Base-by-base conservation (phyloP, 768 basidiomycete species). In the Podaxis pistillaris region DNA sequence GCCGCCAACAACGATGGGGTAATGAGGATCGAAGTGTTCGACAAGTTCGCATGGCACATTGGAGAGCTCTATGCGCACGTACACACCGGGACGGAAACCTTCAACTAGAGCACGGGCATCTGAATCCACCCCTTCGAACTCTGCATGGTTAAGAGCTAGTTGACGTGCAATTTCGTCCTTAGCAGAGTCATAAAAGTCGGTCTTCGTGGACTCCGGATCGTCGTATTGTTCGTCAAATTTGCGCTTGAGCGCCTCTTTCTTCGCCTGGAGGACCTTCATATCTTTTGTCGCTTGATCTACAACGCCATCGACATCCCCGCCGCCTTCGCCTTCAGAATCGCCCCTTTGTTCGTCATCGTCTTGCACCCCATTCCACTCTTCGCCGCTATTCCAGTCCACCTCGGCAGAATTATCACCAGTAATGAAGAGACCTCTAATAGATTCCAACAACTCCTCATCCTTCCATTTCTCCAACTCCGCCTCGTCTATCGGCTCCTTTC, bases 191-290 rank as follows among this genome's bases (percentile, higher is more conserved):
- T 97, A 99, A 70, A 97, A 97, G 70, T 94, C 93, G 72, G 86
- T 75, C 68, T 91, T 90, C 60, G 86, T 76, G 59, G 83, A 81
- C 49, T 91, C 89, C 2, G 91, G 90, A 66, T 95, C 93, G 72
- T 97, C 94, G 74, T 98, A 98, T 74, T 96, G 91, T 68, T 94
- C 93, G 74, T 99, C 93, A 71, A 99, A 99, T 73, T 96, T 96
- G 66, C 88, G 87, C 75, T 97, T 97, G 63, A 98, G 83, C 1
- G 83, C 86, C 68, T 92, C 93, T 77, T 98, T 98, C 78, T 96
- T 98, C 33, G 84, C 82, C 8, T 90, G 86, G 38, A 98, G 86
- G 1, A 83, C 79, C 33, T 79, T 78, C 28, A 81, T 81, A 33
- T 63, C 69, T 4, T 15, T 49, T 76, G 26, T 72, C 66, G 46